Evolutionary conservation across 495 filamentous ascomycete species (phyloP), one percentile per base, ranked within the genome.

Genomic region (Mytilinidion resinicola): DNA sequence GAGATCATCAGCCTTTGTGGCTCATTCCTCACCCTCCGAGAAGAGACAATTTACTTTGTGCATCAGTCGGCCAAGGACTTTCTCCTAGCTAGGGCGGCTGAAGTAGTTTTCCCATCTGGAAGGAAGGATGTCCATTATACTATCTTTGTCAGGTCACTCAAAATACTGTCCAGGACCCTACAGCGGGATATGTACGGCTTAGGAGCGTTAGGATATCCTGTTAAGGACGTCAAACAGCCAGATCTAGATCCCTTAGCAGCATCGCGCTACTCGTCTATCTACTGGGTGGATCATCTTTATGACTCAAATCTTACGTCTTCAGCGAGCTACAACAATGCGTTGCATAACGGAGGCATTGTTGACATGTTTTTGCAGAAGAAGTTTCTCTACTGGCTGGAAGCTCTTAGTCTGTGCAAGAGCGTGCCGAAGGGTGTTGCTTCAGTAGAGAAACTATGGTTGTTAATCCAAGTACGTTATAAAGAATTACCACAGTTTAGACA

Each of bases 371-470:
- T 78, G n/a, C 21, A 60, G 53, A 33, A 65, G 55, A 68, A 79
- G 61, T 72, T 79, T 39, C 67, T 81, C 12, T 67, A 71, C 59
- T 78, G 70, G 75, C 34, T 77, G 14, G 74, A 79, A 67, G 73
- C 66, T 34, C 54, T 77, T 51, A 65, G 67, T 52, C 58, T 73
- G 8, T 56, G 21, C 43, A 30, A 37, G 43, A 49, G 21, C 38
- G 9, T 25, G 19, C n/a, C n/a, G n/a, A 39, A 12, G 51, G 41
- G 51, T 34, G 20, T 25, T 9, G 9, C 48, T 51, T 33, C 10
- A 25, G n/a, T n/a, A n/a, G n/a, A n/a, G n/a, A n/a, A n/a, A n/a
- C n/a, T n/a, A n/a, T n/a, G n/a, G n/a, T n/a, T n/a, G n/a, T n/a
- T n/a, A n/a, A n/a, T n/a, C n/a, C n/a, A n/a, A n/a, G n/a, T n/a